A percentile compares a stretch with the other conserved stretches of the same genome.
phyloP scores from a whole-genome alignment of 441 rosid genomes.

The Rhodomyrtus psidioides region DNA sequence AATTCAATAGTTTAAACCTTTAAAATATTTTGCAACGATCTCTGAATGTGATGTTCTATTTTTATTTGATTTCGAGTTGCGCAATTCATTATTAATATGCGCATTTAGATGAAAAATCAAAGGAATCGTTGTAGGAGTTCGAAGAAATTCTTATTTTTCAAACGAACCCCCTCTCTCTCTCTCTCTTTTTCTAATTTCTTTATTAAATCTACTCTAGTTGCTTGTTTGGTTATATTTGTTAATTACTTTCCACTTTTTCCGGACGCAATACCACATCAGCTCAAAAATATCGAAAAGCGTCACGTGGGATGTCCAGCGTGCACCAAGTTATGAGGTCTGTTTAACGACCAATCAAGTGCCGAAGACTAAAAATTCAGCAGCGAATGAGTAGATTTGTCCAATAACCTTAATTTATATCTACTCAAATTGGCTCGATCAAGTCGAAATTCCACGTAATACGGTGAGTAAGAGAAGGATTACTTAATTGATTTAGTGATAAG shows the following conservation, averaged over 20 bases:
- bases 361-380: neutral
- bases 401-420: neutral
- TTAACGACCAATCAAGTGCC: neutral
- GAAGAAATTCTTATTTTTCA: neutral
- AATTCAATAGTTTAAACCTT: fast-evolving
- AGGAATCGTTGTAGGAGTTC: fast-evolving
- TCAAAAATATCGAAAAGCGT: neutral
- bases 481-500: neutral
- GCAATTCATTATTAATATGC: neutral
- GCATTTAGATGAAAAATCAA: neutral
- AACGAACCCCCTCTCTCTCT: too few species aligned
- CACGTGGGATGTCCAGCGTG: neutral
- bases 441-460: neutral
- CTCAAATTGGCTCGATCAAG: neutral
- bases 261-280: neutral
- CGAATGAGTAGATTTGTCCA: neutral
- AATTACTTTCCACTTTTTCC: neutral
- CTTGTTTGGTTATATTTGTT: neutral
- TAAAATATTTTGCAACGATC: fast-evolving
- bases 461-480: neutral
- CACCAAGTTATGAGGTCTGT: neutral
- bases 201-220: neutral
- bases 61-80: neutral
- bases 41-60: fast-evolving
- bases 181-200: neutral